phyloP scores from a whole-genome alignment of 768 basidiomycete genomes.

The Tulasnella sp. region DNA sequence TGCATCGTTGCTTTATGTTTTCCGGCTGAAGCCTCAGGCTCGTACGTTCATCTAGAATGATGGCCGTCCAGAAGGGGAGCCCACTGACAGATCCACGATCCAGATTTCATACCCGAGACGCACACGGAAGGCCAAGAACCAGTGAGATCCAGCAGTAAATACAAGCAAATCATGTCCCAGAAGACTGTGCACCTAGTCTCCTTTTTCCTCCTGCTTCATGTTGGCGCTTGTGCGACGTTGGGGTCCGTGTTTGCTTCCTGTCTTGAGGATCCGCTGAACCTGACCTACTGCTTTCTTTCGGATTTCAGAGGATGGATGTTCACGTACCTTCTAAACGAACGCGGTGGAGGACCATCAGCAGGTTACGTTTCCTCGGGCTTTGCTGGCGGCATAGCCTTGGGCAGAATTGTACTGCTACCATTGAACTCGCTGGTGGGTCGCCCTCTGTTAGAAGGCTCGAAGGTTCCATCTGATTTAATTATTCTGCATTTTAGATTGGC shows the following conservation, averaged over 20 bases:
- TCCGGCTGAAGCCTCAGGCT: conserved; percentile 43
- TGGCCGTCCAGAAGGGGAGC: background rate
- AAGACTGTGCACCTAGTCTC: conserved; percentile 27
- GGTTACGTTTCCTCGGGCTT: conserved; percentile 53
- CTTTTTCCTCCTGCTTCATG: conserved; percentile 29
- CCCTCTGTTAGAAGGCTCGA: background rate
- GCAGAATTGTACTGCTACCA: conserved; percentile 23
- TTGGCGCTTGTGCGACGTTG: conserved; percentile 30
- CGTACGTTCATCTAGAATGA: conserved; percentile 29
- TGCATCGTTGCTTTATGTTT: conserved; percentile 50
- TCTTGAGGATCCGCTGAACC: background rate
- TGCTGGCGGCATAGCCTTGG: conserved; percentile 37
- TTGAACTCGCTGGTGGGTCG: conserved; percentile 21
- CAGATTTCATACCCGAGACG: conserved; percentile 18
- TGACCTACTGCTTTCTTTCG: background rate
- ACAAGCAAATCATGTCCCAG: conserved; percentile 26
- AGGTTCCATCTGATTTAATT: background rate
- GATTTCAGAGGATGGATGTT: conserved; percentile 49
- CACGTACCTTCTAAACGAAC: conserved; percentile 46
- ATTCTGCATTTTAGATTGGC: conserved; percentile 16
- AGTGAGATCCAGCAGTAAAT: background rate
- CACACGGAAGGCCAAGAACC: background rate
- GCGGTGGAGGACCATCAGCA: conserved; percentile 46
- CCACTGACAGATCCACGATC: background rate
- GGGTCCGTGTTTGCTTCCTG: background rate